Conservation (phyloP, 2,329 filamentous ascomycete species). For the Aureobasidium subglaciale region DNA sequence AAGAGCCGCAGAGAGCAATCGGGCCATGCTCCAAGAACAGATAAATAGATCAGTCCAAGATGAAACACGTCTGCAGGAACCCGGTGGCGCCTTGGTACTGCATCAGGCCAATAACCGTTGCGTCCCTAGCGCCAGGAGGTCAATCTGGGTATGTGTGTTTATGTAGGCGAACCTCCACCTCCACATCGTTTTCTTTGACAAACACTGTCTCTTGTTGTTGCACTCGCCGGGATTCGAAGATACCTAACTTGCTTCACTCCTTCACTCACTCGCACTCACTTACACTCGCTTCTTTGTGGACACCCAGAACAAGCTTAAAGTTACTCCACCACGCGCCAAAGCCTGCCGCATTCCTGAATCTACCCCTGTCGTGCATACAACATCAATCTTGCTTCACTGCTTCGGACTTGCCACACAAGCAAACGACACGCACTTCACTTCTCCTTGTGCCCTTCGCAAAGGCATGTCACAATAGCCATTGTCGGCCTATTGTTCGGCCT, state of each 20-base stretch:
- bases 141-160: constrained; percentile 11
- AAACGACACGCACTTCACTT: neutral
- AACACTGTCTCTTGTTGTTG: constrained; percentile 10
- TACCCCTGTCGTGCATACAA: constrained; percentile 9
- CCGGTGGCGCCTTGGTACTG: constrained; percentile 12
- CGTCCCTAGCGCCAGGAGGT: constrained; percentile 8
- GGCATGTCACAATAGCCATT: constrained; percentile 13
- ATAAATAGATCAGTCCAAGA: too few relatives aligned
- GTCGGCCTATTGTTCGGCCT: constrained; percentile 12
- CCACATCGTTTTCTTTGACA: constrained; percentile 8
- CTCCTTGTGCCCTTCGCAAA: neutral
- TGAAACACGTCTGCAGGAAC: constrained; percentile 13
- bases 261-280: neutral
- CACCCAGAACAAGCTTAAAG: too few relatives aligned
- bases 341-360: constrained; percentile 10
- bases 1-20: neutral
- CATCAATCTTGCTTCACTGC: neutral
- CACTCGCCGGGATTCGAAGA: neutral
- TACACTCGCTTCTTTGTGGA: constrained; percentile 5
- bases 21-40: neutral
- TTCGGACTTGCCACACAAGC: neutral
- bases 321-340: too few relatives aligned
- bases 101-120: constrained; percentile 12
- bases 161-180: constrained; percentile 7
- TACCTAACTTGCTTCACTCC: neutral